Percentiles rank a stretch among this genome's conserved stretches.
Evolutionary conservation across 441 rosid species (phyloP).

Genomic region (Codiaeum variegatum): DNA sequence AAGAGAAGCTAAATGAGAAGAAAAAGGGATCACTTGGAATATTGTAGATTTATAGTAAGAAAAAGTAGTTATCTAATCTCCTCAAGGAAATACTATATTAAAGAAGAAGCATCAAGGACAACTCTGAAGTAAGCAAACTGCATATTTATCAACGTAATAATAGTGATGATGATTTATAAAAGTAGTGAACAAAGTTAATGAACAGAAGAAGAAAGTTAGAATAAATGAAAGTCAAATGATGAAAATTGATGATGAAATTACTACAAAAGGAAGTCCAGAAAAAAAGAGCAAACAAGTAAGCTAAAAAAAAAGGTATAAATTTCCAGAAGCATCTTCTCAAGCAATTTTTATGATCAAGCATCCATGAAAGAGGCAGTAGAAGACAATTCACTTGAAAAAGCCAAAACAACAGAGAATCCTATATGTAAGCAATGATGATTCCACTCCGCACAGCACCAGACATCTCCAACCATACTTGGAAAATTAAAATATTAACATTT

Average conservation of each 20-base stretch:
- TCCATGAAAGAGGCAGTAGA: not conserved
- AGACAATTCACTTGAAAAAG: not conserved
- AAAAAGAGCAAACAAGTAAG: constrained; percentile 4
- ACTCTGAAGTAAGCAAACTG: not conserved
- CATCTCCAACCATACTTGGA: not conserved
- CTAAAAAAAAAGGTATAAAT: not conserved
- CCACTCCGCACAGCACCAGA: not conserved
- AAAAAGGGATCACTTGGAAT: not conserved
- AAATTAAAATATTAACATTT: not conserved
- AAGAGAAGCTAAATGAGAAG: not conserved
- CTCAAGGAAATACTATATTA: not conserved
- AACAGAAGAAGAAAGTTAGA: not conserved
- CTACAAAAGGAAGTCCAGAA: constrained; percentile 7
- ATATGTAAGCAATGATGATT: not conserved
- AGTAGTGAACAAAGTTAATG: not conserved
- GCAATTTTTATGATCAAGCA: constrained; percentile 7
- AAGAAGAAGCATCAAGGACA: constrained; percentile 4
- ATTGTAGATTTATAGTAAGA: not conserved
- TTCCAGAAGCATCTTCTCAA: constrained; percentile 5
- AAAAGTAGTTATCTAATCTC: not conserved
- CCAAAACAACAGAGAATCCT: not conserved
- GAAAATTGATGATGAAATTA: not conserved
- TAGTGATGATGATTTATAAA: not conserved
- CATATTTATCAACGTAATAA: not conserved
- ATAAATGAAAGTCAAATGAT: not conserved